Evolutionary conservation across 106 monocot species (phyloP).

Genomic region (Acorus gramineus): DNA sequence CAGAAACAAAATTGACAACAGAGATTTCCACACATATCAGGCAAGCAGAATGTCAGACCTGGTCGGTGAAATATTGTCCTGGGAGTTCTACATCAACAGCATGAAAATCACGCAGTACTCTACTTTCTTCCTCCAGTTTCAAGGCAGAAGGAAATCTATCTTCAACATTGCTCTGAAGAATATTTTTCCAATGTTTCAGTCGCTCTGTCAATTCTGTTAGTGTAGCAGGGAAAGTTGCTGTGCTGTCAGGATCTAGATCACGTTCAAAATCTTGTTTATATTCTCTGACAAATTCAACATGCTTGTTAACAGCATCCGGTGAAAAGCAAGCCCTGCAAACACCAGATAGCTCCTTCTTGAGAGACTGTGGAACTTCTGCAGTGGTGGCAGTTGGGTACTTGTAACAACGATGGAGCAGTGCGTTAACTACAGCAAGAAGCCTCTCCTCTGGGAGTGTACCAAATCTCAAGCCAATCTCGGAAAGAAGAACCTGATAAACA

Average conservation of each 20-base stretch:
- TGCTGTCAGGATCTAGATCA: conserved; percentile 97
- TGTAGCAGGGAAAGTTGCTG: conserved; percentile 80
- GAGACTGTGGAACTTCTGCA: conserved; percentile 91
- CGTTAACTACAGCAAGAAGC: conserved; percentile 97
- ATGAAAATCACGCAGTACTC: conserved; percentile 87
- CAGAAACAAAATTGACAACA: conserved; percentile 1
- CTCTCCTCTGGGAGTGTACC: conserved; percentile 97
- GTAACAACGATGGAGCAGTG: conserved; percentile 93
- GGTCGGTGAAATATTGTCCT: conserved; percentile 95
- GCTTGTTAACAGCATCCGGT: conserved; percentile 92
- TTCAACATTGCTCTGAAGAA: conserved; percentile 97
- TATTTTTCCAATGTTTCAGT: conserved; percentile 96
- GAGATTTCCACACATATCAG: not conserved
- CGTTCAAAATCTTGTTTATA: conserved; percentile 95
- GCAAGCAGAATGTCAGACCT: conserved; percentile 29
- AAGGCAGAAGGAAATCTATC: conserved; percentile 92
- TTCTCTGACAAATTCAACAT: conserved; percentile 96
- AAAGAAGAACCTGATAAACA: conserved; percentile 51
- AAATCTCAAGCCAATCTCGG: conserved; percentile 99
- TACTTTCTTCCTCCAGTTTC: conserved; percentile 98
- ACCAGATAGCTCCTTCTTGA: conserved; percentile 94
- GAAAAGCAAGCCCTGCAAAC: conserved; percentile 97
- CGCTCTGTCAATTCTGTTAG: conserved; percentile 77
- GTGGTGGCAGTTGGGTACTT: conserved; percentile 98
- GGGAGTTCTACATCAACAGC: conserved; percentile 97